A percentile compares a stretch with the other conserved stretches of the same genome.
phyloP scores from a whole-genome alignment of 257 asterid species.

The Jacaranda copaia region DNA sequence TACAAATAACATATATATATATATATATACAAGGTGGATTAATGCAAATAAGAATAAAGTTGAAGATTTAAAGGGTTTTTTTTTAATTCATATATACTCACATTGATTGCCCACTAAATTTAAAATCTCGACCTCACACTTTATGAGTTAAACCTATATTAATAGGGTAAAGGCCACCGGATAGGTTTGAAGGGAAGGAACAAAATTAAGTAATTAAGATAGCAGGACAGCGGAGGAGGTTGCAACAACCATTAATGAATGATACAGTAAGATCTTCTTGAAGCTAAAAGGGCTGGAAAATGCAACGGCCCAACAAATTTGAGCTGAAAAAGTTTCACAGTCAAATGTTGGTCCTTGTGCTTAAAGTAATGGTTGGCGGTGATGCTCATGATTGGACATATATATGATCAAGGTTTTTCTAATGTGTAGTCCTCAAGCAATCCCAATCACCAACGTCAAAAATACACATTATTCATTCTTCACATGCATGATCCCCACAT shows the following conservation, averaged over 20 bases:
- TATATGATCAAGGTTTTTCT: neutral
- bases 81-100: no score
- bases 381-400: constrained; percentile 13
- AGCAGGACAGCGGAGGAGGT: neutral
- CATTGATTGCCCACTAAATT: no score
- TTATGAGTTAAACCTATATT: no score
- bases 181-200: no score
- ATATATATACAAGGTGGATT: no score
- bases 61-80: no score
- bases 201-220: no score
- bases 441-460: constrained; percentile 4
- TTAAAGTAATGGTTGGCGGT: constrained; percentile 49
- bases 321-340: constrained; percentile 16
- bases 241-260: neutral
- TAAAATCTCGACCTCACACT: no score
- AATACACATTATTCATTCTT: neutral
- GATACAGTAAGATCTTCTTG: constrained; percentile 25
- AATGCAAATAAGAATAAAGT: no score
- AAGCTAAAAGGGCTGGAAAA: constrained; percentile 18
- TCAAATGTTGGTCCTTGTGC: constrained; percentile 46
- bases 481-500: neutral
- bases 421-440: constrained; percentile 30
- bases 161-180: no score
- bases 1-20: no score
- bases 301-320: constrained; percentile 33